Evolutionary conservation across 306 rosid species (phyloP), one percentile per base, ranked within the genome.

Genomic region (Dicorynia guianensis): DNA sequence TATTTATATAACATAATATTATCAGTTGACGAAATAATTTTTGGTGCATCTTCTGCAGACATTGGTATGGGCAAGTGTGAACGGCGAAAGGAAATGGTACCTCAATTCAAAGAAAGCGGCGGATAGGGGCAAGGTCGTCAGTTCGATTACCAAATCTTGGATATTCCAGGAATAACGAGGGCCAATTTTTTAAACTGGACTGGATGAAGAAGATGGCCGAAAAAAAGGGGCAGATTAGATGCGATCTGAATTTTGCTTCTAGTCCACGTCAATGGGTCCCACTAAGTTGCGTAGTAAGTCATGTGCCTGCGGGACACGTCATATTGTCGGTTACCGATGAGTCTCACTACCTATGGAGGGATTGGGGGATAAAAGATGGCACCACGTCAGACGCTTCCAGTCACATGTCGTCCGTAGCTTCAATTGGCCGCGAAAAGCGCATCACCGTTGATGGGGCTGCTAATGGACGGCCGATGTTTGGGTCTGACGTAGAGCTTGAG

Each of bases 241-340:
- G 72, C 38, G 76, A 83, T 66, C 83, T 79, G 34, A 42, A 67
- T 68, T 59, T 71, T 40, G 64, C 75, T 77, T 76, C 0, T 30
- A 15, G 82, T 70, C 83, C 90, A 77, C 84, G 80, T 77, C 84
- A 47, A 1, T 52, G 15, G 83, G 79, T 60, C 30, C 83, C 85
- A 47, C 81, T 3, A 11, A 34, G 69, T 67, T 39, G 77, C 65
- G 63, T 35, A 14, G 71, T 60, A 14, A 57, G 66, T 74, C 69
- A 69, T 77, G 79, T 44, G 84, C 60, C 71, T 74, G 35, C 19
- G 12, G 11, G 80, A 69, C 87, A 80, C 82, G 90, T 86, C 90
- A 86, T 15, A 43, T 36, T 81, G 84, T 78, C 76, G 80, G 82
- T 30, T 39, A 60, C 42, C 62, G 54, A 77, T 52, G 56, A 1